These are phyloP conservation scores for Pogostemon cablin DNA, from an alignment of 257 asterid species.

Conservation along the genomic window DNA sequence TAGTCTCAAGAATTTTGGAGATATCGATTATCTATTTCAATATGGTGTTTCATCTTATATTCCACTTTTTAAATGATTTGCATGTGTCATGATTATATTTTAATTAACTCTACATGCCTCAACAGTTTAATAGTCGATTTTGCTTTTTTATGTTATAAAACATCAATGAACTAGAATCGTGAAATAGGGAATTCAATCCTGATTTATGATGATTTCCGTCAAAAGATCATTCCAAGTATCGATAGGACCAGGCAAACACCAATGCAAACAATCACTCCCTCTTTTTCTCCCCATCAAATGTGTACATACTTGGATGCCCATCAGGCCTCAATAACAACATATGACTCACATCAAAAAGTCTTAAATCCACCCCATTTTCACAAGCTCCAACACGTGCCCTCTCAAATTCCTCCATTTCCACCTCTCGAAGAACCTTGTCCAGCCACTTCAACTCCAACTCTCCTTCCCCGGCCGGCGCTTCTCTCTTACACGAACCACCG, in stretches of 20 bases:
- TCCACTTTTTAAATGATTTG: no score
- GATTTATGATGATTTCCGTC: slow-evolving; percentile 44
- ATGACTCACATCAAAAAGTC: slow-evolving; percentile 56
- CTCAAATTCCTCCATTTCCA: slow-evolving; percentile 59
- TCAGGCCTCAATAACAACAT: slow-evolving; percentile 65
- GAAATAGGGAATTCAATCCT: no score
- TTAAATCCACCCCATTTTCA: slow-evolving; percentile 57
- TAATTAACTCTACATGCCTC: no score
- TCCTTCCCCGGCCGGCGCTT: no score
- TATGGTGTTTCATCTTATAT: no score
- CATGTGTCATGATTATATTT: no score
- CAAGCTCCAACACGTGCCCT: slow-evolving; percentile 50
- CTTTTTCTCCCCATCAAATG: slow-evolving; percentile 52
- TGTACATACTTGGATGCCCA: slow-evolving; percentile 69
- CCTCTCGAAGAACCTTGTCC: slow-evolving; percentile 41
- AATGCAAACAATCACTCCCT: slow-evolving; percentile 73
- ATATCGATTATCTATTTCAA: no score
- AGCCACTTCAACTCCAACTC: slow-evolving; percentile 47
- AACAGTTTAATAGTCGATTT: no score
- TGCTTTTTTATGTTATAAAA: no score
- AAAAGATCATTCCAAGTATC: slow-evolving; percentile 81
- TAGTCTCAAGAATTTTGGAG: no score
- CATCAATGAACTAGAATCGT: no score
- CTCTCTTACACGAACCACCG: no score
- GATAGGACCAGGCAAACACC: slow-evolving; percentile 91